Percentiles rank a stretch among this genome's conserved stretches.
Conservation (phyloP, 768 basidiomycete genomes). For the Mycena maculata region DNA sequence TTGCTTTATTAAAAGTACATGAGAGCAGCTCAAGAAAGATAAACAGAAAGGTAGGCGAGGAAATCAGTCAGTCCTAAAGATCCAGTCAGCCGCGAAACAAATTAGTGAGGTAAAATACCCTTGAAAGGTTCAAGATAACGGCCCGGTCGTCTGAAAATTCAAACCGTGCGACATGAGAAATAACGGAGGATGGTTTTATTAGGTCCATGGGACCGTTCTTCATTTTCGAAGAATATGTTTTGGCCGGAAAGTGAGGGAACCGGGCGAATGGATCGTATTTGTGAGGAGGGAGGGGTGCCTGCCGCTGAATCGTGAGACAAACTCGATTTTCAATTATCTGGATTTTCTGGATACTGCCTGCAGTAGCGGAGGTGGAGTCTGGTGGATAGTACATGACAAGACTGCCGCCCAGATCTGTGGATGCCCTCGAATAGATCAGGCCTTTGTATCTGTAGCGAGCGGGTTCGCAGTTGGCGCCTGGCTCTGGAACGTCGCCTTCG, state of each 20-base stretch:
- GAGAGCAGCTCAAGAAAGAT: no score
- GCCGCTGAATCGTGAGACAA: not conserved
- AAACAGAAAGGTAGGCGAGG: no score
- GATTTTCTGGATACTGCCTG: conserved; percentile 5
- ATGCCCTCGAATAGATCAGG: not conserved
- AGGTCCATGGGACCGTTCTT: not conserved
- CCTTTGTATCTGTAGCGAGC: conserved; percentile 7
- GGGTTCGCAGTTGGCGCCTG: not conserved
- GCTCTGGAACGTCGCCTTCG: not conserved
- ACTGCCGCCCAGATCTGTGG: conserved; percentile 9
- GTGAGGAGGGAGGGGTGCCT: not conserved
- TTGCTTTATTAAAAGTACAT: no score
- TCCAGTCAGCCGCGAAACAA: no score
- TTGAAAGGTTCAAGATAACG: conserved; percentile 5
- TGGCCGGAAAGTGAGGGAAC: conserved; percentile 9
- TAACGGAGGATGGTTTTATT: not conserved
- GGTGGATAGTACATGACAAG: conserved; percentile 3
- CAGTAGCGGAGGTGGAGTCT: not conserved
- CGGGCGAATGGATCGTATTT: conserved; percentile 2
- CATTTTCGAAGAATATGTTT: conserved; percentile 10
- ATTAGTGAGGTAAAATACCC: no score
- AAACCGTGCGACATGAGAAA: conserved; percentile 1
- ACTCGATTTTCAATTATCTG: not conserved
- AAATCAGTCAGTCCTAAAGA: no score
- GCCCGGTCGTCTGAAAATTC: conserved; percentile 12